Conservation (phyloP, 495 filamentous ascomycete species). For the Barbatosphaeria neglecta region DNA sequence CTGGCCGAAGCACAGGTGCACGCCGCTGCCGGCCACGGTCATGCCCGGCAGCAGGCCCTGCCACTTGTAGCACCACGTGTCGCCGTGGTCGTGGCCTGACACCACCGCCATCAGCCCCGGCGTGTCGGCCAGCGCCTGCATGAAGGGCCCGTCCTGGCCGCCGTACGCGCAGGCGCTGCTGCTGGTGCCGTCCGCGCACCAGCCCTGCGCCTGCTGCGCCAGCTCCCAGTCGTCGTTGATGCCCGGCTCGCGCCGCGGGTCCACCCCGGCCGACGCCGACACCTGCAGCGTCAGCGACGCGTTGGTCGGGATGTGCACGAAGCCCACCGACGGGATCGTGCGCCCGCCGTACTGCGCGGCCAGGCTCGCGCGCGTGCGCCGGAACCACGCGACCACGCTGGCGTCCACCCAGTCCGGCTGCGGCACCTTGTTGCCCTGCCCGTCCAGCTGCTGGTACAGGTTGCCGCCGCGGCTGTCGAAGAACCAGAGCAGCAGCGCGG, state of each 20-base stretch:
- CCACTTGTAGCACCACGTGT: conserved; percentile 52
- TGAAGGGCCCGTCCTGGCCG: conserved; percentile 52
- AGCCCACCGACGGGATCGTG: conserved; percentile 51
- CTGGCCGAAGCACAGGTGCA: conserved; percentile 55
- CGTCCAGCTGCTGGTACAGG: conserved; percentile 33
- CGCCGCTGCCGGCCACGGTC: conserved; percentile 18
- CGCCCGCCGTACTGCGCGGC: conserved; percentile 18
- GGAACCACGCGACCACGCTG: conserved; percentile 51
- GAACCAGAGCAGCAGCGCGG: conserved; percentile 56
- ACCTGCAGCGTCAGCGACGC: conserved; percentile 44
- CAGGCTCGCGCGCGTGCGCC: conserved; percentile 31
- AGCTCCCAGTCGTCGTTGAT: conserved; percentile 53
- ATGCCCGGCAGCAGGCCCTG: conserved; percentile 17
- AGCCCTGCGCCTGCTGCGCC: conserved; percentile 38
- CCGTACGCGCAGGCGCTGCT: conserved; percentile 28
- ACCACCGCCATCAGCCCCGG: conserved; percentile 51
- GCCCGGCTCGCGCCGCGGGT: conserved; percentile 41
- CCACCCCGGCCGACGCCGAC: conserved; percentile 17
- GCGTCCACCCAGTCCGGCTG: conserved; percentile 34
- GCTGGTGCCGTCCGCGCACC: conserved; percentile 31
- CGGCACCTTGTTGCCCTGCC: conserved; percentile 14
- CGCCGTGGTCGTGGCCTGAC: conserved; percentile 60
- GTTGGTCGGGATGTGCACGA: conserved; percentile 60
- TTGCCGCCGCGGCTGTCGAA: conserved; percentile 60
- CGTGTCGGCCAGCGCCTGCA: conserved; percentile 47